phyloP scores from a whole-genome alignment of 495 filamentous ascomycete species.

The Podospora pseudocomata region DNA sequence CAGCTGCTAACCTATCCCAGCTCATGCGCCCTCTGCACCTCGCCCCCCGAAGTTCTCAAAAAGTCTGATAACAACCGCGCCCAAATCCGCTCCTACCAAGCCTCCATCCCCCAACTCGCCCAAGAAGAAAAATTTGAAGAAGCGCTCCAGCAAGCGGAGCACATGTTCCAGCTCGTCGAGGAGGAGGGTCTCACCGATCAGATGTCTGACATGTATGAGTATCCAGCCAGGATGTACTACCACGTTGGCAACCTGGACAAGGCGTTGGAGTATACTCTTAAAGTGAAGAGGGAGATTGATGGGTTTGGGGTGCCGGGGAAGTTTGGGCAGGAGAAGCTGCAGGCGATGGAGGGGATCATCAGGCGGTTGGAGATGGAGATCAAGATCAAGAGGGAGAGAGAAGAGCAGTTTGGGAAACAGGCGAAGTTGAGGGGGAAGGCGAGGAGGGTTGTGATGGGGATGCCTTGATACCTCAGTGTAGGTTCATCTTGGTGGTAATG shows the following conservation, averaged over 20 bases:
- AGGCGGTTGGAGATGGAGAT: constrained; percentile 16
- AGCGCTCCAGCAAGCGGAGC: constrained; percentile 23
- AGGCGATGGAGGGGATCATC: constrained; percentile 13
- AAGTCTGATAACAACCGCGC: constrained; percentile 25
- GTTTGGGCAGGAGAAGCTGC: constrained; percentile 9
- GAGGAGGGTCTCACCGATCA: constrained; percentile 29
- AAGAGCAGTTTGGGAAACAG: background rate
- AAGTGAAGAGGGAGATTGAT: constrained; percentile 25
- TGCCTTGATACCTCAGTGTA: background rate
- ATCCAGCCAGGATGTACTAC: constrained; percentile 33
- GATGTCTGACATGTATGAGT: constrained; percentile 33
- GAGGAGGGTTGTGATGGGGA: background rate
- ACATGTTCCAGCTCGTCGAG: constrained; percentile 26
- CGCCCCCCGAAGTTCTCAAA: constrained; percentile 13
- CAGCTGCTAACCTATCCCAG: constrained; percentile 6
- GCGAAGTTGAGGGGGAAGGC: background rate
- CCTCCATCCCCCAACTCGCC: constrained; percentile 26
- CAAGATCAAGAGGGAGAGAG: background rate
- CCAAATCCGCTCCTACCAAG: constrained; percentile 24
- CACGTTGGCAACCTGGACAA: constrained; percentile 28
- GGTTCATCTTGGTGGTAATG: background rate
- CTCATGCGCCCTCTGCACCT: constrained; percentile 31
- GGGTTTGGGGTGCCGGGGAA: constrained; percentile 36
- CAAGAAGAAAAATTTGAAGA: constrained; percentile 26
- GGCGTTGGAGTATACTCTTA: constrained; percentile 27